Percentiles rank a stretch among this genome's conserved stretches.
phyloP scores from a whole-genome alignment of 2,329 filamentous ascomycete species.

The Penicillium sp. region DNA sequence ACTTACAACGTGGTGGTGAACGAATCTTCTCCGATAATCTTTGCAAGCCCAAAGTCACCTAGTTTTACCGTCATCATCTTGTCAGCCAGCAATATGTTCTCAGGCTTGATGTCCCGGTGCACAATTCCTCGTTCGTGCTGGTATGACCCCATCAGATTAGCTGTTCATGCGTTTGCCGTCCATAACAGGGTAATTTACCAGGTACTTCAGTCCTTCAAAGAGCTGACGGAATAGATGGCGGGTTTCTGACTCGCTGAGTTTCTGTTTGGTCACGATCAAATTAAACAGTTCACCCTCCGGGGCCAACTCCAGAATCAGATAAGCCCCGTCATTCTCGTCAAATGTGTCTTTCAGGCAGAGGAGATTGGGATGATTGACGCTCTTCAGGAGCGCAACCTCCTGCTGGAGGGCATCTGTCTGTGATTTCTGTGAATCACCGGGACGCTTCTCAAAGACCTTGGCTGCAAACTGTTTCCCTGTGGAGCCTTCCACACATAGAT shows the following conservation, averaged over 20 bases:
- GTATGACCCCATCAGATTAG: neutral
- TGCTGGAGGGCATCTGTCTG: constrained; percentile 87
- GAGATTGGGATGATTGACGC: constrained; percentile 92
- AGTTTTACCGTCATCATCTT: constrained; percentile 85
- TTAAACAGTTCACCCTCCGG: constrained; percentile 96
- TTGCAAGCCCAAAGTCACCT: constrained; percentile 94
- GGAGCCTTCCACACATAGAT: constrained; percentile 82
- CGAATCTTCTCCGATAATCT: constrained; percentile 97
- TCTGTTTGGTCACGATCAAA: constrained; percentile 86
- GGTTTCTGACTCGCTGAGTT: constrained; percentile 78
- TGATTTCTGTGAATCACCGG: constrained; percentile 77
- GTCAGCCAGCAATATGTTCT: constrained; percentile 89
- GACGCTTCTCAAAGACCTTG: constrained; percentile 88
- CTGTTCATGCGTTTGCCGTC: neutral
- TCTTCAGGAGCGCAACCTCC: constrained; percentile 94
- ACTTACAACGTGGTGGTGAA: constrained; percentile 88
- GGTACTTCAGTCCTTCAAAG: constrained; percentile 90
- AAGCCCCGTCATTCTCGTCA: constrained; percentile 85
- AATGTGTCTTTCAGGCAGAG: constrained; percentile 94
- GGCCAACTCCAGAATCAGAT: constrained; percentile 86
- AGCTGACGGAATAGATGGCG: constrained; percentile 87
- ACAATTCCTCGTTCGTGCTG: constrained; percentile 97
- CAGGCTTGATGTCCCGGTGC: constrained; percentile 95
- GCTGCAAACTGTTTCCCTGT: constrained; percentile 84
- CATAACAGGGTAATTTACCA: constrained; percentile 60